phyloP scores from a whole-genome alignment of 352 stramenopile species.

The Paralagenidium karlingii region DNA sequence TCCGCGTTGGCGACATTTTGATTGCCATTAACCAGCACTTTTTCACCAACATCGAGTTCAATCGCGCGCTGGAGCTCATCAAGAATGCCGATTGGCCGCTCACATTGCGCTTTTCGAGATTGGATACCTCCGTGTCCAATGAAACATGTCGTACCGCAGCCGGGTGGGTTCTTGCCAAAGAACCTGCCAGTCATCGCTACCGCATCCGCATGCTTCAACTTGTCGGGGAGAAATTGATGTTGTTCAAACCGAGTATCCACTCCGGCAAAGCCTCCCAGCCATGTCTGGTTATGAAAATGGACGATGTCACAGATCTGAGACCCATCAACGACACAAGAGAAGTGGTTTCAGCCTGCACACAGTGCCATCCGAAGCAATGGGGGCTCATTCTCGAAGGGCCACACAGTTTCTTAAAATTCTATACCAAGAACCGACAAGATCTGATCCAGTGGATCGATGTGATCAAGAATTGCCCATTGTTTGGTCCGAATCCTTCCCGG shows the following conservation, averaged over 20 bases:
- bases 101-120: conserved; percentile 70
- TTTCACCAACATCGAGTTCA: conserved; percentile 68
- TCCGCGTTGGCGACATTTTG: conserved; percentile 70
- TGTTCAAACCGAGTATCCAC: conserved; percentile 82
- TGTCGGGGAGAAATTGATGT: conserved; percentile 55
- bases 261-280: conserved; percentile 52
- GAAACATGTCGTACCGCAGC: conserved; percentile 39
- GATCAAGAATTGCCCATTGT: conserved; percentile 79
- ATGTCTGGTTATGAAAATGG: conserved; percentile 61
- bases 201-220: conserved; percentile 78
- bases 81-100: conserved; percentile 47
- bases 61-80: conserved; percentile 67
- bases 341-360: conserved; percentile 60
- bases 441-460: conserved; percentile 79
- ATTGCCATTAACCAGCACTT: conserved; percentile 83
- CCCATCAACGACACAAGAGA: conserved; percentile 71
- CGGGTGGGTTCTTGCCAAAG: conserved; percentile 79
- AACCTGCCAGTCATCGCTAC: conserved; percentile 54
- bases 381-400: conserved; percentile 72
- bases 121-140: conserved; percentile 29
- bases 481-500: conserved; percentile 17
- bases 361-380: conserved; percentile 81
- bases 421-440: conserved; percentile 59
- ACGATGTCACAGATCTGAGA: conserved; percentile 74
- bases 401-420: conserved; percentile 78